A percentile compares a stretch with the other conserved stretches of the same genome.
These are phyloP conservation scores for Kluyveromyces siamensis DNA, from an alignment of 805 yeast genomes.

Conservation along the genomic window DNA sequence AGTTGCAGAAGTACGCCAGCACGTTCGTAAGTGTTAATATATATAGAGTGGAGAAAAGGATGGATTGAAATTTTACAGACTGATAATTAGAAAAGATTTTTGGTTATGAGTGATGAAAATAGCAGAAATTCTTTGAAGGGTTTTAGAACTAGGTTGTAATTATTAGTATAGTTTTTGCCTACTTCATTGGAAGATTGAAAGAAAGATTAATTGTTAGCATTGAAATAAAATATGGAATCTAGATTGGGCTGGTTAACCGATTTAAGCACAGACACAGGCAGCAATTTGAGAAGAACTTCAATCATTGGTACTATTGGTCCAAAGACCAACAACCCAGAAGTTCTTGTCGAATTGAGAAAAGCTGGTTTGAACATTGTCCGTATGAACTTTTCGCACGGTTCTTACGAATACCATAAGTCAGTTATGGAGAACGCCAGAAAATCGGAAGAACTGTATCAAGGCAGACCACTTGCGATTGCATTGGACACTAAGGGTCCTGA, in stretches of 20 bases:
- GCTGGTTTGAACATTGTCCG: constrained; percentile 97
- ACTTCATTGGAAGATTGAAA: no score
- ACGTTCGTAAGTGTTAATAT: background rate
- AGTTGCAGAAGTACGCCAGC: background rate
- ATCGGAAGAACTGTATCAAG: constrained; percentile 82
- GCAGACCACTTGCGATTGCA: constrained; percentile 97
- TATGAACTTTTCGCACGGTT: constrained; percentile 98
- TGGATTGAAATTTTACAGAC: background rate
- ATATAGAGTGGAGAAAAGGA: background rate
- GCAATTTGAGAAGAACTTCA: constrained; percentile 83
- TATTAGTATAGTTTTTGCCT: background rate
- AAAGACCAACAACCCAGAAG: constrained; percentile 85
- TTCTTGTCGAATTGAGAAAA: constrained; percentile 78
- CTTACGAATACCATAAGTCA: constrained; percentile 94
- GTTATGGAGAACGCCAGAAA: constrained; percentile 95
- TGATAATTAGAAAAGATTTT: background rate
- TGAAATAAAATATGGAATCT: constrained; percentile 32
- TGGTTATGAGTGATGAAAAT: no score
- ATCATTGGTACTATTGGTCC: constrained; percentile 99
- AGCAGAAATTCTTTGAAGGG: background rate
- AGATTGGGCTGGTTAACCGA: constrained; percentile 75
- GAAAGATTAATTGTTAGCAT: no score
- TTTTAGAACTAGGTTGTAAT: background rate
- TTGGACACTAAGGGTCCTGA: constrained; percentile 99
- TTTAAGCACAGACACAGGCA: constrained; percentile 72